phyloP scores from a whole-genome alignment of 2,329 filamentous ascomycete genomes.

The Sporothrix luriei region DNA sequence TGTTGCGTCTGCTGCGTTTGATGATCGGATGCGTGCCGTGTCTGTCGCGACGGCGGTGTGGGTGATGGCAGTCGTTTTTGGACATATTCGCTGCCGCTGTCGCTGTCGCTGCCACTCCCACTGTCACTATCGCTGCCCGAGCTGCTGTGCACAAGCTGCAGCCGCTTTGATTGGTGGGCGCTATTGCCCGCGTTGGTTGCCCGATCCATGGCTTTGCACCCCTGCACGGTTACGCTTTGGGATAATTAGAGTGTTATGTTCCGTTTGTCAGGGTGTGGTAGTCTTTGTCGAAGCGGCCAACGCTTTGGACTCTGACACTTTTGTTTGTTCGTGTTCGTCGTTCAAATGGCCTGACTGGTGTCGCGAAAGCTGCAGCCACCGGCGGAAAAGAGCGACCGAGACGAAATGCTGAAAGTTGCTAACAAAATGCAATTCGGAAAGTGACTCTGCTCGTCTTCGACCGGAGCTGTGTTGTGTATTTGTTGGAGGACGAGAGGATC shows the following conservation, averaged over 20 bases:
- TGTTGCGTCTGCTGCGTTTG: conserved; percentile 21
- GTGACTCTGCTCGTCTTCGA: conserved; percentile 13
- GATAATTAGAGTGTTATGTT: conserved; percentile 1
- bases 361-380: neutral
- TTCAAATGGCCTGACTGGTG: neutral
- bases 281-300: conserved; percentile 3
- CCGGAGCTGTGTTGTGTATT: neutral
- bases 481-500: conserved; percentile 2
- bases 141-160: conserved; percentile 25
- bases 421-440: conserved; percentile 6
- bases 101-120: conserved; percentile 14
- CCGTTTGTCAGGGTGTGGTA: neutral
- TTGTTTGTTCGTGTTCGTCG: conserved; percentile 4
- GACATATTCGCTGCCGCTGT: conserved; percentile 12
- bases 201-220: conserved; percentile 29
- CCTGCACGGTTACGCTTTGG: neutral
- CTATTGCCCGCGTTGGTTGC: conserved; percentile 24
- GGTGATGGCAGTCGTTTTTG: conserved; percentile 15
- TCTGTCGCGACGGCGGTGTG: conserved; percentile 12
- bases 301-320: neutral
- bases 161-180: conserved; percentile 33
- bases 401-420: neutral
- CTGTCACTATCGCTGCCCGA: conserved; percentile 15
- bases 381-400: neutral
- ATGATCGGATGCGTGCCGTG: conserved; percentile 9